These are phyloP conservation scores for Colletotrichum sp. DNA, from an alignment of 2,329 filamentous ascomycete genomes.

Conservation along the genomic window DNA sequence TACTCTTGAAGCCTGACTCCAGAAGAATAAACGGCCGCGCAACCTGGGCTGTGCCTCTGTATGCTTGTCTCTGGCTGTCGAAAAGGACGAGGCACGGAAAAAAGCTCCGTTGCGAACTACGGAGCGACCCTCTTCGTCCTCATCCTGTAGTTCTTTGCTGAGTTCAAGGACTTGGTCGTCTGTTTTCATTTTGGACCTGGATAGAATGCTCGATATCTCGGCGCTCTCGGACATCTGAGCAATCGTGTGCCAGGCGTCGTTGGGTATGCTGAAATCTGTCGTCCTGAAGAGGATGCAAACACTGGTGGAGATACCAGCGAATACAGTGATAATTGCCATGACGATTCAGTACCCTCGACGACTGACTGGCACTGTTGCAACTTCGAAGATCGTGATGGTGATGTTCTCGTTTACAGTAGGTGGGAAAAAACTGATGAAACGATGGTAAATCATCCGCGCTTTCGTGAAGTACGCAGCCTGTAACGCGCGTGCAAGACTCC, in stretches of 20 bases:
- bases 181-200: not conserved
- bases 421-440: not conserved
- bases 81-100: not conserved
- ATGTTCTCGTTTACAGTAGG: not conserved
- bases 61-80: not conserved
- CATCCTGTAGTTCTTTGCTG: not conserved
- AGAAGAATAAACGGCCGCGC: not conserved
- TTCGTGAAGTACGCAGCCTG: not conserved
- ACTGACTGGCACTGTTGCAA: not conserved
- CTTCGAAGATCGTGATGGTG: not conserved
- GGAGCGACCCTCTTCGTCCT: not conserved
- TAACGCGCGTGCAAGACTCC: too few relatives aligned
- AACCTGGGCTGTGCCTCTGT: not conserved
- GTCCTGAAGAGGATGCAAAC: not conserved
- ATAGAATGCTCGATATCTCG: not conserved
- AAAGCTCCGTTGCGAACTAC: not conserved
- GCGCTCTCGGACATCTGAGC: not conserved
- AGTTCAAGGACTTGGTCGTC: not conserved
- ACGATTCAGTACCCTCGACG: not conserved
- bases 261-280: not conserved
- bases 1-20: not conserved
- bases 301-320: not conserved
- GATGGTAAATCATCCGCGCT: not conserved
- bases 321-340: not conserved
- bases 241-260: not conserved